These are phyloP conservation scores for Fusarium setosum DNA, from an alignment of 2,329 filamentous ascomycete species.

Conservation along the genomic window DNA sequence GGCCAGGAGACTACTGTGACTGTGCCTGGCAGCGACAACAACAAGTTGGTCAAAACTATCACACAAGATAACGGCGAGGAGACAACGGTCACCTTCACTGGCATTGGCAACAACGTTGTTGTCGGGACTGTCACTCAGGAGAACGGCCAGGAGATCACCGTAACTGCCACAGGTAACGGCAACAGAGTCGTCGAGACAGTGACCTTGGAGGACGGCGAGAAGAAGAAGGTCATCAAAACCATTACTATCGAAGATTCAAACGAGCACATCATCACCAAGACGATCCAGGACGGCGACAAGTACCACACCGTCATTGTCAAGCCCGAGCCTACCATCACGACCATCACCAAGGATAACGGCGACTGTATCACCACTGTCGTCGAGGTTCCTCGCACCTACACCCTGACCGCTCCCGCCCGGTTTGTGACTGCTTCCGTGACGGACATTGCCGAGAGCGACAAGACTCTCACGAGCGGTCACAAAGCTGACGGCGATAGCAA, in stretches of 20 bases:
- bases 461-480: conserved; percentile 27
- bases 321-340: conserved; percentile 26
- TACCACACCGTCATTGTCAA: conserved; percentile 37
- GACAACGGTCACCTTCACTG: background rate
- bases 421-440: conserved; percentile 41
- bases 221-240: conserved; percentile 29
- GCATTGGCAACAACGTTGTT: conserved; percentile 4
- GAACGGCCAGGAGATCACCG: conserved; percentile 25
- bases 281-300: conserved; percentile 36
- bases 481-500: conserved; percentile 1
- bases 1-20: background rate
- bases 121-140: conserved; percentile 25
- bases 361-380: conserved; percentile 31
- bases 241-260: conserved; percentile 28
- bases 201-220: conserved; percentile 23
- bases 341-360: conserved; percentile 35
- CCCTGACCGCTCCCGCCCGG: conserved; percentile 40
- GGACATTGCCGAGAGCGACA: conserved; percentile 16
- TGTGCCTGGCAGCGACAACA: conserved; percentile 13
- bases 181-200: conserved; percentile 20
- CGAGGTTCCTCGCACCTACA: conserved; percentile 25
- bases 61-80: conserved; percentile 30
- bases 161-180: conserved; percentile 10
- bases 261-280: conserved; percentile 35
- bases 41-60: conserved; percentile 31